Base-by-base conservation (phyloP, 2,329 filamentous ascomycete species). In the Purpureocillium lavendulum region DNA sequence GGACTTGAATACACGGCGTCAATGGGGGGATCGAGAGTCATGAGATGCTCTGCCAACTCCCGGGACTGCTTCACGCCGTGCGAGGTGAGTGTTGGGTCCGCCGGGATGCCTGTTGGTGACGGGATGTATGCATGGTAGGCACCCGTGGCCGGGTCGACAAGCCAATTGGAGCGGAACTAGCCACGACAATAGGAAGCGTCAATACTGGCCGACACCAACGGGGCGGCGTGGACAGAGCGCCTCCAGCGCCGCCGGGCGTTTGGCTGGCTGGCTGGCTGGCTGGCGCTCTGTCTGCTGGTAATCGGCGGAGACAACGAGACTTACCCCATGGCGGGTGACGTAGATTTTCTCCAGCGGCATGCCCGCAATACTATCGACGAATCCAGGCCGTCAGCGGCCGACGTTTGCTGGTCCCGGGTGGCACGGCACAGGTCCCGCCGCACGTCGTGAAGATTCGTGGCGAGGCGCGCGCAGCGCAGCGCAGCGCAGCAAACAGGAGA, bases 91-190 rank as follows among this genome's bases (percentile, higher is more conserved):
- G 87, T 82, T 34, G 89, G 89, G 57, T 98, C 92, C 18, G 84
- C 84, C 4, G 89, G 74, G 47, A 95, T 88, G 39, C 86, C 85
- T 6, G 92, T 97, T 1, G 92, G 90, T 30, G 86, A 87, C 32
- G 73, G 78, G 48, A 92, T 78, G 42, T 70, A 71, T 17, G 84
- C 70, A 39, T 73, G 75, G 67, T 97, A 97, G 50, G 72, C 73
- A 39, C 92, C 90, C 30, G 86, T 90, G 45, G 73, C 66, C 34
- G 80, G 78, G 62, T 97, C 82, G 44, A 97, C 86, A 33, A 78
- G 77, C 87, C 89, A 97, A 59, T 84, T 88, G 48, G 85, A 82
- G 46, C 92, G 87, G 63, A 94, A 95, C 89, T 94, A 60, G 33
- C 40, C 31, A 40, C 43, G 40, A 43, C 30, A 44, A 43, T 42